A percentile compares a stretch with the other conserved stretches of the same genome.
Conservation (phyloP, 176 grass and related monocot species). For the Saccharum spontaneum region DNA sequence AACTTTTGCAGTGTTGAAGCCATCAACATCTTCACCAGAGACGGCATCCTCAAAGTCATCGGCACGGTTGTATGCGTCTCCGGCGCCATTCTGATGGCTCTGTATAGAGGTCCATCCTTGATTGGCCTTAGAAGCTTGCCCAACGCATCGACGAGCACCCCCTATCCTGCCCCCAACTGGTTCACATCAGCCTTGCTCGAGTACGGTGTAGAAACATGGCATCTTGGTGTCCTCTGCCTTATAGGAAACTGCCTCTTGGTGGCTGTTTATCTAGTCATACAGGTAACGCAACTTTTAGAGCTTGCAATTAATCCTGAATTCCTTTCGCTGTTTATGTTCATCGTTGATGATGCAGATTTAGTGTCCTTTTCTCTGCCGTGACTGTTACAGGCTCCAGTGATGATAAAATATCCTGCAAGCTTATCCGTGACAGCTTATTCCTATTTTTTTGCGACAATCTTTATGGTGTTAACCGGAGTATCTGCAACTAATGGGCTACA, state of each 20-base stretch:
- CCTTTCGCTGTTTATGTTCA: background rate
- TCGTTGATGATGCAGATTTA: background rate
- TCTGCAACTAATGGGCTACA: constrained; percentile 60
- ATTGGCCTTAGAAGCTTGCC: constrained; percentile 38
- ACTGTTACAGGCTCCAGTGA: constrained; percentile 65
- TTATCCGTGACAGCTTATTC: constrained; percentile 92
- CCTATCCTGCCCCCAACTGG: constrained; percentile 24
- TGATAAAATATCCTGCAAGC: constrained; percentile 78
- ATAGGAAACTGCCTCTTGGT: constrained; percentile 79
- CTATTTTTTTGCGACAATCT: constrained; percentile 69
- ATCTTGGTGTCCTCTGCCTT: constrained; percentile 77
- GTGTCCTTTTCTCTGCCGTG: background rate
- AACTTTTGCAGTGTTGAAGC: constrained; percentile 50
- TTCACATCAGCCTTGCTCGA: constrained; percentile 29
- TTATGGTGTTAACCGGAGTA: constrained; percentile 77
- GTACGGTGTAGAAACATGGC: constrained; percentile 55
- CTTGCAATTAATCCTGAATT: background rate
- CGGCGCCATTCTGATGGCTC: constrained; percentile 71
- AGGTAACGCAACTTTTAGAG: constrained; percentile 37
- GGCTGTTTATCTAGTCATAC: constrained; percentile 88
- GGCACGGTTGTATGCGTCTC: constrained; percentile 72
- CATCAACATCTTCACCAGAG: constrained; percentile 58
- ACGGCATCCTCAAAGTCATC: constrained; percentile 57
- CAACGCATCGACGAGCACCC: background rate
- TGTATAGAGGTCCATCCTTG: constrained; percentile 78